A percentile compares a stretch with the other conserved stretches of the same genome.
Conservation (phyloP, 2,329 filamentous ascomycete species). For the Fusarium globosum region DNA sequence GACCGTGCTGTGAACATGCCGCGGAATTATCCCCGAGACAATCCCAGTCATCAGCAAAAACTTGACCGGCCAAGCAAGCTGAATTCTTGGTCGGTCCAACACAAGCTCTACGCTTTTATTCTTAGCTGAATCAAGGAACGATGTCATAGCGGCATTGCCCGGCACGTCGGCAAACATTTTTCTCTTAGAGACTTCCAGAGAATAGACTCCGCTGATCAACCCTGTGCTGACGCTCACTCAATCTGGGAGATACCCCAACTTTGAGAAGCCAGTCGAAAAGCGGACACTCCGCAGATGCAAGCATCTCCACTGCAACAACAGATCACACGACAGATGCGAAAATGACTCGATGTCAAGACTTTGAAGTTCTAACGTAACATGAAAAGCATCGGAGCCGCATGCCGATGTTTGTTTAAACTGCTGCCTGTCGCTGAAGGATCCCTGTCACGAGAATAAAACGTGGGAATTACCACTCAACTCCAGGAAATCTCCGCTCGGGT, state of each 20-base stretch:
- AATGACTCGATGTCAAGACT: background rate
- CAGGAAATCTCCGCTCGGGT: background rate
- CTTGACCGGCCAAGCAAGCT: background rate
- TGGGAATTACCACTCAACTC: background rate
- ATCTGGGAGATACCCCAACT: background rate
- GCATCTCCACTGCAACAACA: background rate
- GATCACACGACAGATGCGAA: background rate
- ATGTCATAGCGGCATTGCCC: background rate
- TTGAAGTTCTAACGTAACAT: background rate
- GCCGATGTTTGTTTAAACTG: background rate
- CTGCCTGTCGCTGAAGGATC: background rate
- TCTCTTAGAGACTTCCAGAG: background rate
- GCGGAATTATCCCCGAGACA: background rate
- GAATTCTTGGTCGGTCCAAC: background rate
- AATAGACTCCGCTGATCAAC: background rate
- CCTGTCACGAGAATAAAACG: conserved; percentile 1
- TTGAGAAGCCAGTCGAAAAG: background rate
- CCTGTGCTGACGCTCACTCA: background rate
- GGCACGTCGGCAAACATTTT: background rate
- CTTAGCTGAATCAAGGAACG: background rate
- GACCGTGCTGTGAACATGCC: background rate
- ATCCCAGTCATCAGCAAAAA: background rate
- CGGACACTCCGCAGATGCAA: background rate
- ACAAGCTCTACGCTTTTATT: background rate
- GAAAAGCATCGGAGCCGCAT: background rate